phyloP scores from a whole-genome alignment of 2,329 filamentous ascomycete genomes.

The Xylaria digitata region DNA sequence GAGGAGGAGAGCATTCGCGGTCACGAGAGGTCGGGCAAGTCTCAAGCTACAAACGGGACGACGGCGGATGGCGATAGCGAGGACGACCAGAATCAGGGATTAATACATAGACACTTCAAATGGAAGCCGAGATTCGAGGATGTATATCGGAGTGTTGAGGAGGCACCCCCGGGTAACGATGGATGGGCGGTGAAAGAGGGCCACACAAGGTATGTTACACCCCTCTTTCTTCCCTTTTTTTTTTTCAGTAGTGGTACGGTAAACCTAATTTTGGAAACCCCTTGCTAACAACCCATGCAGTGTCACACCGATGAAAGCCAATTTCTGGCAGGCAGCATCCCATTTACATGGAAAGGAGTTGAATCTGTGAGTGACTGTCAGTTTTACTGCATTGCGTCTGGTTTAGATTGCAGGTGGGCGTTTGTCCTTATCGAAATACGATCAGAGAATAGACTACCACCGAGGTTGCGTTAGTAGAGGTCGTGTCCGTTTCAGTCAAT shows the following conservation, averaged over 20 bases:
- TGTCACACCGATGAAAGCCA: conserved; percentile 89
- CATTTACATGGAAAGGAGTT: conserved; percentile 76
- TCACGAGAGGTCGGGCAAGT: conserved; percentile 61
- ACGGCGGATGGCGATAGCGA: conserved; percentile 42
- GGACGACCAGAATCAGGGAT: conserved; percentile 56
- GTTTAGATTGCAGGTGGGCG: conserved; percentile 36
- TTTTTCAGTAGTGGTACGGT: not conserved
- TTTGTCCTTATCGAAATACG: conserved; percentile 9
- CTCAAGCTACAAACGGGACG: conserved; percentile 42
- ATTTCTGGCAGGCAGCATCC: conserved; percentile 82
- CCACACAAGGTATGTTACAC: conserved; percentile 75
- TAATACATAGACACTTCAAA: conserved; percentile 89
- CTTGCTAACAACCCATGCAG: conserved; percentile 57
- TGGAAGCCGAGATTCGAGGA: conserved; percentile 91
- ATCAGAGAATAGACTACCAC: conserved; percentile 39
- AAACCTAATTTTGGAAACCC: not conserved
- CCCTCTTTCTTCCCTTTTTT: not conserved
- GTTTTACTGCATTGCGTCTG: conserved; percentile 46
- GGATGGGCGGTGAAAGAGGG: conserved; percentile 93
- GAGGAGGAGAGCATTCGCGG: conserved; percentile 78
- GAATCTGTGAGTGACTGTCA: conserved; percentile 76
- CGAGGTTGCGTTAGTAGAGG: not conserved
- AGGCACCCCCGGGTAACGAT: conserved; percentile 83
- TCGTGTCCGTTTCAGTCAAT: not conserved
- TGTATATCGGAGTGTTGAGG: conserved; percentile 87